Conservation (phyloP, 1,284 basidiomycete species). For the Cutaneotrichosporon sp. region DNA sequence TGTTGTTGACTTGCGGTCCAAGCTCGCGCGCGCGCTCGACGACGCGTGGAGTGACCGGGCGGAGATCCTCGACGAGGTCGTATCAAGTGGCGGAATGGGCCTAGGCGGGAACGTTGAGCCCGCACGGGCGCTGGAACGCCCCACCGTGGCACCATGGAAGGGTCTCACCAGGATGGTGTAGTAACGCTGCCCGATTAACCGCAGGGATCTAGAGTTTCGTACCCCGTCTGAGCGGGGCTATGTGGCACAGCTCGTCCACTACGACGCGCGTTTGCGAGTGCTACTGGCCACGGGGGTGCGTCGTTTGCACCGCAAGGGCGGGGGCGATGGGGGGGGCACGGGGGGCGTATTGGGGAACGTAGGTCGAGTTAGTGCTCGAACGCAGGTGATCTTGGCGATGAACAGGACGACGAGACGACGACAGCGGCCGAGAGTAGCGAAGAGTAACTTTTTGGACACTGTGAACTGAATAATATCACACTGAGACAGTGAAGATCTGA, state of each 20-base stretch:
- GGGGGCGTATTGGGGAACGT: too few relatives aligned
- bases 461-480: too few relatives aligned
- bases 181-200: background rate
- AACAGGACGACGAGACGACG: background rate
- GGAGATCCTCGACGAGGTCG: conserved; percentile 29
- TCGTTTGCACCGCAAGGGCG: too few relatives aligned
- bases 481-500: too few relatives aligned
- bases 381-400: background rate
- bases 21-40: conserved; percentile 28
- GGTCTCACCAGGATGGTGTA: conserved; percentile 32
- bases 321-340: too few relatives aligned
- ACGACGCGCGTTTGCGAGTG: too few relatives aligned
- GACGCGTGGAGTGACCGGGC: conserved; percentile 41
- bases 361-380: too few relatives aligned
- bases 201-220: background rate
- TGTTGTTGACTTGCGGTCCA: conserved; percentile 30
- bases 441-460: too few relatives aligned
- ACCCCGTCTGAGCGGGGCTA: too few relatives aligned
- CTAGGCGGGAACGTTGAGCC: conserved; percentile 25
- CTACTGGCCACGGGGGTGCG: too few relatives aligned
- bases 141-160: conserved; percentile 31
- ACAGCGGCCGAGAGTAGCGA: too few relatives aligned
- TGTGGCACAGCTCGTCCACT: too few relatives aligned
- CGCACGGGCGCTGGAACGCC: conserved; percentile 27
- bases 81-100: conserved; percentile 35